A percentile compares a stretch with the other conserved stretches of the same genome.
phyloP scores from a whole-genome alignment of 257 asterid species.

The Asclepias syriaca region DNA sequence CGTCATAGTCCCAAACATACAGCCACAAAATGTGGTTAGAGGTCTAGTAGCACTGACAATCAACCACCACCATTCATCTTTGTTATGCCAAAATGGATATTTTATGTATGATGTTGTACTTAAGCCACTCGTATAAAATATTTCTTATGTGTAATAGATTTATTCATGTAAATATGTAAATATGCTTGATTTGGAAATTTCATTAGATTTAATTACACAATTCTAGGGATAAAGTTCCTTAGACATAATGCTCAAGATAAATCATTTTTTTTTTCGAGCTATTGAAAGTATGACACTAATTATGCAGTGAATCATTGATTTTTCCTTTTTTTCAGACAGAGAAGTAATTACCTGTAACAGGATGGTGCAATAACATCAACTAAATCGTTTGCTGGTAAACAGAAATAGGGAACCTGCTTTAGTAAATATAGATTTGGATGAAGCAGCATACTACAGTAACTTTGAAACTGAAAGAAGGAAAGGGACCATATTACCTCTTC shows the following conservation, averaged over 20 bases:
- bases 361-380: slow-evolving; percentile 98
- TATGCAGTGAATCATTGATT: neutral
- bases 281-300: neutral
- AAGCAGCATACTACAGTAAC: slow-evolving; percentile 27
- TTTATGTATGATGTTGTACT: neutral
- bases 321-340: neutral
- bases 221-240: no score
- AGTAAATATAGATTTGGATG: slow-evolving; percentile 33
- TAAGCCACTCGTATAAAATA: neutral
- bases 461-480: slow-evolving; percentile 19
- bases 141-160: no score
- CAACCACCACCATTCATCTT: neutral
- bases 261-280: neutral
- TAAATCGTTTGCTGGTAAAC: slow-evolving; percentile 95
- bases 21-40: neutral
- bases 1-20: neutral
- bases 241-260: no score
- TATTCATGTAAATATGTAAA: no score
- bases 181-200: no score
- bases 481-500: slow-evolving; percentile 63
- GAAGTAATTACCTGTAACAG: slow-evolving; percentile 70
- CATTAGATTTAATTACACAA: no score
- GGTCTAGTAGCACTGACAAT: neutral
- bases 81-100: neutral
- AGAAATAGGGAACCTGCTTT: slow-evolving; percentile 97